Percentiles rank a stretch among this genome's conserved stretches.
Evolutionary conservation across 2,329 filamentous ascomycete genomes (phyloP).

Genomic region (Remersonia thermophila): DNA sequence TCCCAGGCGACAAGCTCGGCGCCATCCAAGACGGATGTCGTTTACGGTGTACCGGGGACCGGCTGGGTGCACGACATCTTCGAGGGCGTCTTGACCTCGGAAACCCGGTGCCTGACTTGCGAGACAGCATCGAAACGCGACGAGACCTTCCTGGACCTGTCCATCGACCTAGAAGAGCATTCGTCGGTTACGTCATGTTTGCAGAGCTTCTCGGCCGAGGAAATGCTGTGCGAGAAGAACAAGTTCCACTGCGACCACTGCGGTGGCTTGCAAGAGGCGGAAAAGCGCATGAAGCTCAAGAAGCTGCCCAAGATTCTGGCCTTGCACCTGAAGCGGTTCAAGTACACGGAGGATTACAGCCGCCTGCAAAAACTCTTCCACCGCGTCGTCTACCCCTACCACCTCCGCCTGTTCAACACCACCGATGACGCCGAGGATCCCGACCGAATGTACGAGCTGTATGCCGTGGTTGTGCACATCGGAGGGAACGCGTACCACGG

Average conservation of each 20-base stretch:
- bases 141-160: slow-evolving; percentile 90
- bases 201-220: slow-evolving; percentile 90
- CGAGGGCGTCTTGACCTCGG: slow-evolving; percentile 85
- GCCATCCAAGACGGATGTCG: slow-evolving; percentile 18
- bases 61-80: slow-evolving; percentile 97
- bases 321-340: slow-evolving; percentile 91
- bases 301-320: slow-evolving; percentile 81
- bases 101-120: slow-evolving; percentile 92
- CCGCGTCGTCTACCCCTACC: slow-evolving; percentile 91
- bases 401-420: slow-evolving; percentile 92
- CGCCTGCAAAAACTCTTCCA: slow-evolving; percentile 93
- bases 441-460: slow-evolving; percentile 88
- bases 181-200: slow-evolving; percentile 93
- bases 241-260: slow-evolving; percentile 99
- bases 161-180: slow-evolving; percentile 89
- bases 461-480: slow-evolving; percentile 94
- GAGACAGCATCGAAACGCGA: slow-evolving; percentile 92
- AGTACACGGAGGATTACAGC: slow-evolving; percentile 93
- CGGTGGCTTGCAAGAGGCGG: slow-evolving; percentile 89
- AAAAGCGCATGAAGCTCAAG: slow-evolving; percentile 99
- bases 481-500: slow-evolving; percentile 94
- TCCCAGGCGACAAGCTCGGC: slow-evolving; percentile 38
- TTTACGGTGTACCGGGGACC: slow-evolving; percentile 45
- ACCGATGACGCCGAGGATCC: slow-evolving; percentile 90
- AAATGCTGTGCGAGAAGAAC: slow-evolving; percentile 96